Percentiles rank a stretch among this genome's conserved stretches.
Evolutionary conservation across 371 early-diverging fungal species (phyloP).

Genomic region (Haplosporangium sp.): DNA sequence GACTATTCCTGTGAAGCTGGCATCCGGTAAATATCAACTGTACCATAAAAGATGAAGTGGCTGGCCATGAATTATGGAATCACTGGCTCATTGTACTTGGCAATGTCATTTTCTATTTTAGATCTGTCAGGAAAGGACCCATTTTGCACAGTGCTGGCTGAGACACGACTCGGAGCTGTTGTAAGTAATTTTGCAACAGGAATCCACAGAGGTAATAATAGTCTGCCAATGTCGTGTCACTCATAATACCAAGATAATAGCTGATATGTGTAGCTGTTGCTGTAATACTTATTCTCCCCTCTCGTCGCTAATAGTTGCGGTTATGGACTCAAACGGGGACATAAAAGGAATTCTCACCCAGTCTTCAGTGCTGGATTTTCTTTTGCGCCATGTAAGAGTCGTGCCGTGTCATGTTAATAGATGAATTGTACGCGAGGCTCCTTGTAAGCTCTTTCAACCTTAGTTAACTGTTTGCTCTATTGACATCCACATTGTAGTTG

Average conservation of each 20-base stretch:
- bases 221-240: not conserved
- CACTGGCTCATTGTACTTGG: not conserved
- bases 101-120: not conserved
- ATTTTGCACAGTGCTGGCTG: slow-evolving; percentile 81
- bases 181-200: slow-evolving; percentile 80
- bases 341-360: slow-evolving; percentile 80
- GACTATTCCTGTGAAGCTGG: slow-evolving; percentile 69
- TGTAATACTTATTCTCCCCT: not conserved
- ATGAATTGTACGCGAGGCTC: too few species aligned
- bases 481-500: slow-evolving; percentile 3
- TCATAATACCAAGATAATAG: too few species aligned
- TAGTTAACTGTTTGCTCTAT: too few species aligned
- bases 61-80: too few species aligned
- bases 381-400: slow-evolving; percentile 50
- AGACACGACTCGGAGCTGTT: slow-evolving; percentile 76
- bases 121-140: slow-evolving; percentile 85
- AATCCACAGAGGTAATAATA: slow-evolving; percentile 73
- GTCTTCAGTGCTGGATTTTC: slow-evolving; percentile 70
- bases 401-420: not conserved
- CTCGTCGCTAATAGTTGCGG: slow-evolving; percentile 26
- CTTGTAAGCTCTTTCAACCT: too few species aligned
- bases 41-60: too few species aligned
- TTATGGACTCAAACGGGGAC: slow-evolving; percentile 30
- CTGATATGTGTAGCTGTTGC: too few species aligned
- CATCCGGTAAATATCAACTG: slow-evolving; percentile 40